phyloP scores from a whole-genome alignment of 2,329 filamentous ascomycete species.

The Monilinia vaccinii-corymbosi region DNA sequence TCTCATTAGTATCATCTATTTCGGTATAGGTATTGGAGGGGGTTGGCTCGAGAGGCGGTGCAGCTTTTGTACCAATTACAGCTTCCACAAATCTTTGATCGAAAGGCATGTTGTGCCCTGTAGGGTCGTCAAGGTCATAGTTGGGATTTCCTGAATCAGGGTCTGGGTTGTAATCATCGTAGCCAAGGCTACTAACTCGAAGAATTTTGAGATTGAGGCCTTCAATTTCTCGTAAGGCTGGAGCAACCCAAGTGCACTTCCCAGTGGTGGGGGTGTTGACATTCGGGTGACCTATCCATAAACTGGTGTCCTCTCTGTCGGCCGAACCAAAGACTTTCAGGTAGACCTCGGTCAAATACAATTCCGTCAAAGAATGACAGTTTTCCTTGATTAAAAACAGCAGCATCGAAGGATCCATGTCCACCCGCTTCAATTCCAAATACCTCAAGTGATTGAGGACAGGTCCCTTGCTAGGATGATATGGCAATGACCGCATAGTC shows the following conservation, averaged over 20 bases:
- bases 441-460: slow-evolving; percentile 19
- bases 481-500: slow-evolving; percentile 28
- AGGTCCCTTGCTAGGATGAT: slow-evolving; percentile 10
- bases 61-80: slow-evolving; percentile 13
- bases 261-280: slow-evolving; percentile 12
- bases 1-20: not conserved
- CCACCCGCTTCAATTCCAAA: slow-evolving; percentile 28
- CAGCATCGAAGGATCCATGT: slow-evolving; percentile 23
- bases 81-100: slow-evolving; percentile 30
- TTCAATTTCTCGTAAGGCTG: slow-evolving; percentile 21
- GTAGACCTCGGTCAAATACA: slow-evolving; percentile 29
- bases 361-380: slow-evolving; percentile 24
- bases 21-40: not conserved
- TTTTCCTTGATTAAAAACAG: slow-evolving; percentile 23
- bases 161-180: slow-evolving; percentile 26
- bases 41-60: not conserved
- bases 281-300: slow-evolving; percentile 27
- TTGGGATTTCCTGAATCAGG: slow-evolving; percentile 12
- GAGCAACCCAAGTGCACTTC: slow-evolving; percentile 23
- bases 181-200: slow-evolving; percentile 27
- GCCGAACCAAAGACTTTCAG: slow-evolving; percentile 23
- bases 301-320: slow-evolving; percentile 13
- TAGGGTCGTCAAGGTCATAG: slow-evolving; percentile 26
- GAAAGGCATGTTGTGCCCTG: slow-evolving; percentile 19
- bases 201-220: slow-evolving; percentile 24